These are phyloP conservation scores for Saccharomycopsis hybrid DNA, from an alignment of 1,139 yeast species.

Conservation along the genomic window DNA sequence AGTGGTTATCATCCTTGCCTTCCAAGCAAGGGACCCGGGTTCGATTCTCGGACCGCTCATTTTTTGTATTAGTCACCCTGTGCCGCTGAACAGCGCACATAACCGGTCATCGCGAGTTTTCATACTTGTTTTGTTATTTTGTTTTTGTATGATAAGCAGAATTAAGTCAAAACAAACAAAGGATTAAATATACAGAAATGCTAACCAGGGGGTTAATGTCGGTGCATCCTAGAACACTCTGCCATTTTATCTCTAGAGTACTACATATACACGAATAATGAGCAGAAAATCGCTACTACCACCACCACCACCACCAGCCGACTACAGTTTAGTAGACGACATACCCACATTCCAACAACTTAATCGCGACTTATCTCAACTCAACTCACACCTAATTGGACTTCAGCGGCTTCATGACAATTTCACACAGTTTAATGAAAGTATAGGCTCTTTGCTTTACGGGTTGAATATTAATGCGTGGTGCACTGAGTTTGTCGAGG, in stretches of 20 bases:
- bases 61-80: conserved; percentile 5
- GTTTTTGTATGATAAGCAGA: too few relatives aligned
- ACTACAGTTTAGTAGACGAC: conserved; percentile 13
- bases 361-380: background rate
- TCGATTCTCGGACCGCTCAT: conserved; percentile 20
- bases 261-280: too few relatives aligned
- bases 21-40: conserved; percentile 21
- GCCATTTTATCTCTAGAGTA: too few relatives aligned
- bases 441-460: conserved; percentile 17
- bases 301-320: too few relatives aligned
- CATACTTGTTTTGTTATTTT: too few relatives aligned
- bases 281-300: too few relatives aligned
- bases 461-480: conserved; percentile 21
- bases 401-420: conserved; percentile 18
- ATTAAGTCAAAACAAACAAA: too few relatives aligned
- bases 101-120: too few relatives aligned
- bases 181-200: too few relatives aligned
- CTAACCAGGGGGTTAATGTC: too few relatives aligned
- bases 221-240: too few relatives aligned
- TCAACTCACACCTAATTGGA: conserved; percentile 7
- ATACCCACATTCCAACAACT: conserved; percentile 4
- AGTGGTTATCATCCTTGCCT: conserved; percentile 26
- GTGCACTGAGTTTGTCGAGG: conserved; percentile 21
- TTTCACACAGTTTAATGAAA: conserved; percentile 19
- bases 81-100: too few relatives aligned